These are phyloP conservation scores for Blechomonas ayalai DNA, from an alignment of 208 protist genomes.

Conservation along the genomic window DNA sequence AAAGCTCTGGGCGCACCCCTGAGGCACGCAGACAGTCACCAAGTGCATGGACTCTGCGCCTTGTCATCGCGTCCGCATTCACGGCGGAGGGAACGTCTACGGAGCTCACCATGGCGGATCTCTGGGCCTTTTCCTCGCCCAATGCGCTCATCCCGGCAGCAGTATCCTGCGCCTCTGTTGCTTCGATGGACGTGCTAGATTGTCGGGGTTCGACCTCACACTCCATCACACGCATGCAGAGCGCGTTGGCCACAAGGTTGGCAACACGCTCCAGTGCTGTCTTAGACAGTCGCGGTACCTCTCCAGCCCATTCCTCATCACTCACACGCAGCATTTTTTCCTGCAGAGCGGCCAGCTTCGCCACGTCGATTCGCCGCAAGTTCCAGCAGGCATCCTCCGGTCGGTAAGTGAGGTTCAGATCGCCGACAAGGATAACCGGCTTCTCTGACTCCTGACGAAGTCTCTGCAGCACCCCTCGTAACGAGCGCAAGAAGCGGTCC, in stretches of 20 bases:
- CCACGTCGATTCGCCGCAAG: slow-evolving; percentile 55
- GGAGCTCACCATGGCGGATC: too few species aligned
- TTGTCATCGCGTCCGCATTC: too few species aligned
- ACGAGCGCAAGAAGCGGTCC: slow-evolving; percentile 35
- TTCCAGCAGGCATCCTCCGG: slow-evolving; percentile 65
- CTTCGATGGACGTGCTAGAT: too few species aligned
- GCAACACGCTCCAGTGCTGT: slow-evolving; percentile 19
- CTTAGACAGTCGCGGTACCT: slow-evolving; percentile 20
- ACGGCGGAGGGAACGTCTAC: too few species aligned
- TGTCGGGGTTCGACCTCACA: not conserved
- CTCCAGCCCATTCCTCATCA: slow-evolving; percentile 24
- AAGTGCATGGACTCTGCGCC: too few species aligned
- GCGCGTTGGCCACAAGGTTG: slow-evolving; percentile 21
- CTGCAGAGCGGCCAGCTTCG: slow-evolving; percentile 17
- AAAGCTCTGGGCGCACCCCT: too few species aligned
- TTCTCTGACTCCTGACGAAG: slow-evolving; percentile 38
- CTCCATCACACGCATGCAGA: slow-evolving; percentile 20
- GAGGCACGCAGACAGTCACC: too few species aligned
- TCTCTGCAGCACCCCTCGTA: slow-evolving; percentile 29
- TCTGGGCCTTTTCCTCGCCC: too few species aligned
- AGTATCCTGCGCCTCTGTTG: too few species aligned
- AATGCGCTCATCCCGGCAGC: too few species aligned
- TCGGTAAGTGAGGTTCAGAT: slow-evolving; percentile 83
- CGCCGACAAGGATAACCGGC: slow-evolving; percentile 69
- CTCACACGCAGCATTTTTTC: not conserved